Evolutionary conservation across 345 rosid species (phyloP), one percentile per base, ranked within the genome.

Genomic region (Linum lewisii): DNA sequence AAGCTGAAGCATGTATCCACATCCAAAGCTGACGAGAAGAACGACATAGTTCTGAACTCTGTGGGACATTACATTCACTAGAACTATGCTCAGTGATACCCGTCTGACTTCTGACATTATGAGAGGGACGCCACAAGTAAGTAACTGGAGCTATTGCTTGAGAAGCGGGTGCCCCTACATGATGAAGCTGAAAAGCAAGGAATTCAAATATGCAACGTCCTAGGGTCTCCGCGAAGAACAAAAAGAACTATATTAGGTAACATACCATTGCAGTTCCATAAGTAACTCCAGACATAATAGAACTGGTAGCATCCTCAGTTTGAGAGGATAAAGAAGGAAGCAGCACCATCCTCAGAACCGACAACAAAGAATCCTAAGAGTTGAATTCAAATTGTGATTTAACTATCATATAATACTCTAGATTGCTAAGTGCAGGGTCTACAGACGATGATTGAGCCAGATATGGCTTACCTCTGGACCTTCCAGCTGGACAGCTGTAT

Each of bases 1-100:
- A 83, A 63, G 93, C 86, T 44, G 86, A 81, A 68, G 90, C 86
- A 86, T 88, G 96, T 63, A 88, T 78, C 96, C 93, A 92, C 55
- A 88, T 66, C 93, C 93, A 88, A 54, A 86, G 69, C 71, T 78
- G 83, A 51, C 85, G 72, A 66, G 52, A 42, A 25, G 65, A 63
- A 59, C 69, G 62, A 69, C 32, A 23, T 42, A 51, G 19, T 37
- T 32, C 73, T 10, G 45, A 44, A 36, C 54, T 37, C 52, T 51
- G 64, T 58, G 67, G 38, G 18, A 26, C 61, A 54, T 67, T 67
- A 64, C 57, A 51, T 60, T 64, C 77, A 61, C 62, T 54, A 21
- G 34, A 24, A 51, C 19, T 60, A 51, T 24, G 49, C 18, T 9
- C 69, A 59, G 52, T 59, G 38, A 45, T 66, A 63, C 60, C 75